Percentiles rank a stretch among this genome's conserved stretches.
Evolutionary conservation across 2,329 filamentous ascomycete genomes (phyloP).

Genomic region (Cryphonectria parasitica): DNA sequence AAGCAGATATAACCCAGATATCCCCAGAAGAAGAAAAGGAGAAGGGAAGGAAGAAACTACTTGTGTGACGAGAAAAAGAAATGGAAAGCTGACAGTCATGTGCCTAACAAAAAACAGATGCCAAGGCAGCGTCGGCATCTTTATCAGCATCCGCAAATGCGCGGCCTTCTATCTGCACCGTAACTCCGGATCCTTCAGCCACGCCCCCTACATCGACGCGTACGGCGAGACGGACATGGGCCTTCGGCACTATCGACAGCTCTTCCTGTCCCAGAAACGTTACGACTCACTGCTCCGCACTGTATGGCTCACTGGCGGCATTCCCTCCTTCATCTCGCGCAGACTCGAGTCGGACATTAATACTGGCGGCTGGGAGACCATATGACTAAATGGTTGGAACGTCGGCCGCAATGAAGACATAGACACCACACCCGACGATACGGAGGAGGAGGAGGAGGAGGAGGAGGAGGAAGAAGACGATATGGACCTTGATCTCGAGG

Average conservation of each 20-base stretch:
- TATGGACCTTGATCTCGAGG: neutral
- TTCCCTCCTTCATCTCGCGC: slow-evolving; percentile 86
- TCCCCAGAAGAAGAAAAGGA: too few species aligned
- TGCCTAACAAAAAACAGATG: slow-evolving; percentile 64
- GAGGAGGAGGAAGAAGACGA: neutral
- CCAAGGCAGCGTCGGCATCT: slow-evolving; percentile 87
- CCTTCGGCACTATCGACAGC: slow-evolving; percentile 80
- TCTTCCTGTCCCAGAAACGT: slow-evolving; percentile 90
- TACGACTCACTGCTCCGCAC: slow-evolving; percentile 88
- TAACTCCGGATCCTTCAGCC: slow-evolving; percentile 78
- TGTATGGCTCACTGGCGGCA: slow-evolving; percentile 83
- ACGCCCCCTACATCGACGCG: slow-evolving; percentile 91
- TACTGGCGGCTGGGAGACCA: slow-evolving; percentile 96
- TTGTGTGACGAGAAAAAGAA: too few species aligned
- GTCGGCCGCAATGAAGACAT: slow-evolving; percentile 4
- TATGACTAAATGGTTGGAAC: slow-evolving; percentile 42
- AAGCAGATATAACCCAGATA: too few species aligned
- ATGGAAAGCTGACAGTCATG: slow-evolving; percentile 21
- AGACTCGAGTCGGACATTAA: slow-evolving; percentile 95
- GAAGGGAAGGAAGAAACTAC: too few species aligned
- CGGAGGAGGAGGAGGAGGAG: slow-evolving; percentile 9
- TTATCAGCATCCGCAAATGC: slow-evolving; percentile 96
- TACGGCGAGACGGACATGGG: slow-evolving; percentile 96
- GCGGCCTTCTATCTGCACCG: slow-evolving; percentile 86
- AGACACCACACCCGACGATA: neutral